phyloP scores from a whole-genome alignment of 306 rosid species.

The Oxytropis ochrocephala region DNA sequence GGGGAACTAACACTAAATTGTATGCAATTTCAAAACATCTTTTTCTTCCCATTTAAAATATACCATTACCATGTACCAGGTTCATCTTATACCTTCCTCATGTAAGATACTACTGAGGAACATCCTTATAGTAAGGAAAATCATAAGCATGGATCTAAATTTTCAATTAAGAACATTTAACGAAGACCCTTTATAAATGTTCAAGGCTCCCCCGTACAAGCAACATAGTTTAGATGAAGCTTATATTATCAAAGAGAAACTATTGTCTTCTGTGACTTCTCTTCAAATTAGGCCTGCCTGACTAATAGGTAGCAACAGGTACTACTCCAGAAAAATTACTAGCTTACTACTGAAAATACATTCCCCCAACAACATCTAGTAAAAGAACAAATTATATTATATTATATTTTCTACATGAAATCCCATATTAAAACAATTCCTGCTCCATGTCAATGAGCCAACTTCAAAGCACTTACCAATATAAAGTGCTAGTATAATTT shows the following conservation, averaged over 20 bases:
- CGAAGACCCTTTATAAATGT: background rate
- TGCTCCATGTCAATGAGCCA: background rate
- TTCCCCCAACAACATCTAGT: background rate
- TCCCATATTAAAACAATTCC: background rate
- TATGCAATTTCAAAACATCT: background rate
- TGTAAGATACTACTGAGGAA: conserved; percentile 1
- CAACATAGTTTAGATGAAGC: conserved; percentile 14
- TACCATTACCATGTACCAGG: background rate
- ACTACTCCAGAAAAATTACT: background rate
- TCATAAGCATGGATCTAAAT: background rate
- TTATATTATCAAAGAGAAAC: conserved; percentile 4
- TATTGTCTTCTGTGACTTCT: background rate
- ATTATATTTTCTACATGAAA: background rate
- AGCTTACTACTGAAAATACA: background rate
- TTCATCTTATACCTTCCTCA: background rate
- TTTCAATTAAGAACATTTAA: background rate
- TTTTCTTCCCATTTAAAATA: background rate
- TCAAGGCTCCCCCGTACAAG: background rate
- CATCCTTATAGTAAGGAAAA: background rate
- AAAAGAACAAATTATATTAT: background rate
- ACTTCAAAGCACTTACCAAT: background rate
- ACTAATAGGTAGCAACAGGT: background rate
- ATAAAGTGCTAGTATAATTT: background rate
- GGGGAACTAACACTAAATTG: background rate
- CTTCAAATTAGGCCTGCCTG: background rate